Percentiles rank a stretch among this genome's conserved stretches.
Evolutionary conservation across 202 grass and related monocot species (phyloP).

Genomic region (Cymbopogon flexuosus): DNA sequence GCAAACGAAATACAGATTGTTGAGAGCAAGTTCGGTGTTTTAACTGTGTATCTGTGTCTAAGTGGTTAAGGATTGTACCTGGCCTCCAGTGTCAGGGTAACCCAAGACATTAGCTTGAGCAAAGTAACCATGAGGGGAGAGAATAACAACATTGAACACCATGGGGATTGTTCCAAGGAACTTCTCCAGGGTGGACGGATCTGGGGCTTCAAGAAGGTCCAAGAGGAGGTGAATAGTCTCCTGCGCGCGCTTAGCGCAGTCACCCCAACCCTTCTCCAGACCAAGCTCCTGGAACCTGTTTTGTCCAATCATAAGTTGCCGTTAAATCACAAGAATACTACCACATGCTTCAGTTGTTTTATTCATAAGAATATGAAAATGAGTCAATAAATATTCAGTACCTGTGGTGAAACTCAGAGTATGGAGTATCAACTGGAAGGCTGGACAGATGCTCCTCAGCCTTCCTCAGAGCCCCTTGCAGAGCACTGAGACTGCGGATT

Average conservation of each 20-base stretch:
- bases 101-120: conserved; percentile 98
- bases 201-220: conserved; percentile 94
- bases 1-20: background rate
- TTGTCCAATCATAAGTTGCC: conserved; percentile 3
- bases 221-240: conserved; percentile 89
- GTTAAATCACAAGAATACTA: background rate
- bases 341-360: background rate
- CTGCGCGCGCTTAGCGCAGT: conserved; percentile 59
- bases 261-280: conserved; percentile 95
- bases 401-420: conserved; percentile 90
- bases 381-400: conserved; percentile 1
- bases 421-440: conserved; percentile 60
- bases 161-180: conserved; percentile 96
- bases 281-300: conserved; percentile 96
- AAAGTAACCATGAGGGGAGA: conserved; percentile 94
- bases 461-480: conserved; percentile 88
- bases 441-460: conserved; percentile 69
- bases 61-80: conserved; percentile 40
- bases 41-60: background rate
- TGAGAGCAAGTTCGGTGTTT: background rate
- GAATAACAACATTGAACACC: conserved; percentile 93
- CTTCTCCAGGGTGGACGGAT: conserved; percentile 84
- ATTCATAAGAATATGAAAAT: background rate
- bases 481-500: conserved; percentile 77
- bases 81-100: conserved; percentile 96